phyloP scores from a whole-genome alignment of 2,329 filamentous ascomycete genomes.

The Boeremia lycopersici region DNA sequence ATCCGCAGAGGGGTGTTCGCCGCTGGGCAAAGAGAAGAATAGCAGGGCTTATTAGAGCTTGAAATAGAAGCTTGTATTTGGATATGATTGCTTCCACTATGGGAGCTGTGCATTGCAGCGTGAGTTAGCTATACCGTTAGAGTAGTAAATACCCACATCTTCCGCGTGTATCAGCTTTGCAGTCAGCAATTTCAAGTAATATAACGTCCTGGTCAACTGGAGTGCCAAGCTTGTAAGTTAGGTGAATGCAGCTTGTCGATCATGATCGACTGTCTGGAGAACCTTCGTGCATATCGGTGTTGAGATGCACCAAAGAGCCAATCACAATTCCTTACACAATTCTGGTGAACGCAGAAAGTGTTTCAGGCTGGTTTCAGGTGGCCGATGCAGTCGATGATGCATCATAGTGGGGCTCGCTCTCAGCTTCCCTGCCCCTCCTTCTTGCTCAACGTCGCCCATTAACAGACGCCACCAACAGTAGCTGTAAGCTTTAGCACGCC shows the following conservation, averaged over 20 bases:
- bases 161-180: neutral
- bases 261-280: conserved; percentile 5
- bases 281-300: neutral
- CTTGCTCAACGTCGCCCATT: conserved; percentile 23
- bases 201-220: neutral
- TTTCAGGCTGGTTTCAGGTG: conserved; percentile 19
- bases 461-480: conserved; percentile 22
- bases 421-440: conserved; percentile 14
- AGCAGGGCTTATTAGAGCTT: neutral
- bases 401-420: conserved; percentile 30
- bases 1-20: conserved; percentile 75
- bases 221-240: neutral
- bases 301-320: conserved; percentile 1
- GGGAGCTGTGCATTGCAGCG: neutral
- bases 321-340: neutral
- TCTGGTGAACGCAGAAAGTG: conserved; percentile 11
- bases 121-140: neutral
- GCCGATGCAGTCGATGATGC: conserved; percentile 1
- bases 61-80: neutral
- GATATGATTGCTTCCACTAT: neutral
- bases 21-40: conserved; percentile 62
- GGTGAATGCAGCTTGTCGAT: conserved; percentile 3
- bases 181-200: neutral
- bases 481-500: conserved; percentile 1
- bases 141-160: conserved; percentile 1